Evolutionary conservation across 305 asterid genomes (phyloP).

Genomic region (Fraxinus velutina): DNA sequence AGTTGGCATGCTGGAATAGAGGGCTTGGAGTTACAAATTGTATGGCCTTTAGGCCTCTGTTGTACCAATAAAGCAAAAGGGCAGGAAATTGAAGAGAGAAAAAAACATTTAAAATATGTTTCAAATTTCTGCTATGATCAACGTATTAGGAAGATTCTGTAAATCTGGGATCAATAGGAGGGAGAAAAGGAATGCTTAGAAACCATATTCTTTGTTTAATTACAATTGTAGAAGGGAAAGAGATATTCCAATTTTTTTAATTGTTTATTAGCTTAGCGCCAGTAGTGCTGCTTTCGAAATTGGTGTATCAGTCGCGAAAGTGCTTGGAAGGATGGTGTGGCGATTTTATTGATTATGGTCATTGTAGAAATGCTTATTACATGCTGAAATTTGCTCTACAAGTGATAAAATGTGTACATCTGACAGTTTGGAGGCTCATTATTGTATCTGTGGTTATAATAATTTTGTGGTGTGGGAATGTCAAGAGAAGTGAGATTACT

Average conservation of each 20-base stretch:
- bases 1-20: background rate
- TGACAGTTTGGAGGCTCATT: background rate
- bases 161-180: background rate
- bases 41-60: background rate
- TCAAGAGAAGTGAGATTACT: background rate
- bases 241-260: background rate
- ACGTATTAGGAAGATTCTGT: background rate
- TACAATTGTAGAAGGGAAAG: background rate
- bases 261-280: background rate
- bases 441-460: background rate
- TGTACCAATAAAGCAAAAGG: background rate
- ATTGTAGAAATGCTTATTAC: background rate
- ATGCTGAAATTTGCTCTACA: background rate
- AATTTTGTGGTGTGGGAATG: background rate
- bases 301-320: background rate
- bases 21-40: slow-evolving; percentile 2
- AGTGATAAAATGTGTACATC: background rate
- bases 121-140: background rate
- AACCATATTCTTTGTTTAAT: background rate
- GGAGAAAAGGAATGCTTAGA: background rate
- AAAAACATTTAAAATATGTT: background rate
- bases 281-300: background rate
- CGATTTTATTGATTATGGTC: background rate
- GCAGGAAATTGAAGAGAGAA: background rate
- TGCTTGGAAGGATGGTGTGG: background rate